phyloP scores from a whole-genome alignment of 2,329 filamentous ascomycete genomes.

The Verticillium dahliae region DNA sequence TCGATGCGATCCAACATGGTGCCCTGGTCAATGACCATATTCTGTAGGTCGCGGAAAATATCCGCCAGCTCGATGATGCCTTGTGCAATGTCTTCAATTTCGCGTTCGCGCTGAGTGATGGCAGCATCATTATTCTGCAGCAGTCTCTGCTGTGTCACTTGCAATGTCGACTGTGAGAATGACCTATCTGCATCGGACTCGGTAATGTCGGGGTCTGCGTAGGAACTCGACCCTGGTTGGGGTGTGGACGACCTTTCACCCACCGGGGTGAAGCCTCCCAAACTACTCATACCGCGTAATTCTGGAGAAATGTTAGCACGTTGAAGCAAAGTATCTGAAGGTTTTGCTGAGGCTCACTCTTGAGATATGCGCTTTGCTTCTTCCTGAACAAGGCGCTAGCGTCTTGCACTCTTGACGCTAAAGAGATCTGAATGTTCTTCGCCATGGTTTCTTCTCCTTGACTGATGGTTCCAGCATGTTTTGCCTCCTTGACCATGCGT shows the following conservation, averaged over 20 bases:
- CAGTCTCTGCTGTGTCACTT: constrained; percentile 64
- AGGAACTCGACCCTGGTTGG: constrained; percentile 35
- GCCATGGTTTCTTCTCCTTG: constrained; percentile 92
- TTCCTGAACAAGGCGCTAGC: constrained; percentile 89
- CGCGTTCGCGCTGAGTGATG: constrained; percentile 87
- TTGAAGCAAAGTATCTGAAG: constrained; percentile 12
- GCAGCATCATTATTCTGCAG: constrained; percentile 72
- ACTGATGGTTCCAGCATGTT: constrained; percentile 64
- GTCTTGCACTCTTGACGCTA: constrained; percentile 84
- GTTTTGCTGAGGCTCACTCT: constrained; percentile 53
- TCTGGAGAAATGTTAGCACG: constrained; percentile 41
- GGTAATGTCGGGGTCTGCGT: constrained; percentile 79
- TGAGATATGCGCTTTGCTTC: constrained; percentile 94
- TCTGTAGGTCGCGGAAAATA: constrained; percentile 92
- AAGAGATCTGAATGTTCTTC: constrained; percentile 86
- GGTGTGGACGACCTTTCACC: constrained; percentile 49
- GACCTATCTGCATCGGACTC: constrained; percentile 92
- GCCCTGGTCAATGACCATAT: constrained; percentile 89
- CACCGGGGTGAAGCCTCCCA: constrained; percentile 42
- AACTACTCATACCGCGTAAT: constrained; percentile 64
- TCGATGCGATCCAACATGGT: constrained; percentile 92
- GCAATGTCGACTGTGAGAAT: constrained; percentile 83
- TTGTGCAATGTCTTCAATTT: constrained; percentile 97
- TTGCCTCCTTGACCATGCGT: constrained; percentile 75
- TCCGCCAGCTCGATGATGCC: constrained; percentile 96